Evolutionary conservation across 2,329 filamentous ascomycete species (phyloP), one percentile per base, ranked within the genome.

Genomic region (Macrophomina phaseolina): DNA sequence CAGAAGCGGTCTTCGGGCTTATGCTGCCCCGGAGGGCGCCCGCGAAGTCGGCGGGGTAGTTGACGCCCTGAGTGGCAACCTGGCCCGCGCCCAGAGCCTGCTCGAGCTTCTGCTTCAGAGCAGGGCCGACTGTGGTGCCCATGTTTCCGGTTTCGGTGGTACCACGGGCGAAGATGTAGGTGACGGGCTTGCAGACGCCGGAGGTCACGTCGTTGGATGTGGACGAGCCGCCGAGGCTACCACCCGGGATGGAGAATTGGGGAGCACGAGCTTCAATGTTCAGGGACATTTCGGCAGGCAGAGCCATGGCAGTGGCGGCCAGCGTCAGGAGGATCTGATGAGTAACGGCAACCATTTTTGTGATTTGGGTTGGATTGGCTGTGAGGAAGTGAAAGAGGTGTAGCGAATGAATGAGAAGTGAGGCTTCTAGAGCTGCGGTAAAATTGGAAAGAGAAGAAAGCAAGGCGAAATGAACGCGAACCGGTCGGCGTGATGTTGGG

Each of bases 151-250:
- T 46, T 73, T 87, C 84, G 5, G 80, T 82, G 4, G 85, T 86
- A 8, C 85, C 85, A n/a, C 85, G 81, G 18, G 85, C 85, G 70
- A 84, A 87, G 69, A 88, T 82, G 62, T 87, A 74, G 8, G 84
- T 87, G 69, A 85, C 79, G 45, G 77, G 72, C 40, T 80, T 81
- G 74, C 82, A 84, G 53, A 65, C 23, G n/a, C 73, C 71, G 42
- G 70, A 71, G 18, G 67, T 73, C 45, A 77, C 68, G 56, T 77
- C 75, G 62, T 74, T 75, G 52, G 75, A 71, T 0, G 70, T 73
- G 11, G 40, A 65, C 30, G 69, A 72, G 16, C 63, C 70, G 36
- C 70, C 46, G 18, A 36, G 12, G 4, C 52, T 23, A 42, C 58
- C 46, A 16, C n/a, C 30, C 11, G 58, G 60, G n/a, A 63, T 51